Evolutionary conservation across 2,329 filamentous ascomycete species (phyloP), one percentile per base, ranked within the genome.

Genomic region (Fusarium stilboides): DNA sequence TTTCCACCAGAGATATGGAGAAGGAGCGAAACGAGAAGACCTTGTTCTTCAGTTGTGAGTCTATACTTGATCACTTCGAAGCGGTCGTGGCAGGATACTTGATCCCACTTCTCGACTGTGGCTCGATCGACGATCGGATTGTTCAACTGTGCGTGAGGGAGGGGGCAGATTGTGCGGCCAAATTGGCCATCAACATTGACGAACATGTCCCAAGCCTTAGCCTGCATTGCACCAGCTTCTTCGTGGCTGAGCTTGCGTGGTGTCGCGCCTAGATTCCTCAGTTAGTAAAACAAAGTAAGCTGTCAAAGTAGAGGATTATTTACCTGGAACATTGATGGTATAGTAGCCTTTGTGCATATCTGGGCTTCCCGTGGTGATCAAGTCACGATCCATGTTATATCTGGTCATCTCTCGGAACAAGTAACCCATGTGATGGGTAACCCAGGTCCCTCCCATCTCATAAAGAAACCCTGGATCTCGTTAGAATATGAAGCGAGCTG

Each of bases 391-490:
- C 75, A 84, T 80, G 6, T 77, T 69, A 60, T 84, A 84, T 28
- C 81, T 71, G 3, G 76, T 74, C n/a, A 84, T 78, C 59, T 85
- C 82, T 5, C 79, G 69, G 73, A 78, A 81, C n/a, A 81, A 73
- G 58, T 80, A 78, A 8, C 80, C 73, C 69, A 79, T 78, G 37
- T 69, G 69, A 74, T 79, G 80, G 14, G 78, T 78, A 3, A 83
- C 75, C 80, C 80, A 83, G 2, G 80, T 82, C 0, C 81, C 81
- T 1, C 81, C 81, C 79, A 83, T 80, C 53, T 83, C 81, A 49
- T 77, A 82, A 0, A 75, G 69, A 14, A 79, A 78, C 2, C 77
- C 80, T 24, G 75, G 6, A 6, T 7, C 1, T 9, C 20, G 22
- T 52, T 26, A 50, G 20, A 22, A 37, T 22, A 12, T 2, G 15